These are phyloP conservation scores for Murraya koenigii DNA, from an alignment of 345 rosid species.

Conservation along the genomic window DNA sequence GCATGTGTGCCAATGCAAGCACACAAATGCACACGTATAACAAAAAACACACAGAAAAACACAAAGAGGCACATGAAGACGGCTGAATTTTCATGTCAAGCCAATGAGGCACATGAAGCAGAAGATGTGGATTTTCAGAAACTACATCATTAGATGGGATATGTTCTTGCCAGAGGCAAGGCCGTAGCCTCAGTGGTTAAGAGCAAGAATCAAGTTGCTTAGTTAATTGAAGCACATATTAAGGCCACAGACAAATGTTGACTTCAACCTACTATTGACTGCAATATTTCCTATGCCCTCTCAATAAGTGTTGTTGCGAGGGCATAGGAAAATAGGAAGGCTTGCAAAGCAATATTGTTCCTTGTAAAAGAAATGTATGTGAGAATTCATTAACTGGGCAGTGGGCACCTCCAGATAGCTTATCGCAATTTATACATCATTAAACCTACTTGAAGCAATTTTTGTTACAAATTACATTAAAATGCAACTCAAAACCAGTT, in stretches of 20 bases:
- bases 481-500: neutral
- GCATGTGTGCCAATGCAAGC: too few relatives aligned
- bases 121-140: neutral
- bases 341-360: neutral
- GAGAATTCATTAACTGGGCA: neutral
- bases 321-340: too few relatives aligned
- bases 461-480: neutral
- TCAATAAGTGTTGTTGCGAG: neutral
- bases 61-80: too few relatives aligned
- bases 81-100: neutral
- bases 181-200: neutral
- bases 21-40: too few relatives aligned
- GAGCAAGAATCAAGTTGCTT: neutral
- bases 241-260: neutral
- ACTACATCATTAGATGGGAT: neutral
- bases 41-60: too few relatives aligned
- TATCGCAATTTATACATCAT: neutral
- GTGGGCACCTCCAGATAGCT: neutral
- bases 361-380: neutral
- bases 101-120: neutral
- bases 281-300: neutral
- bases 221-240: neutral
- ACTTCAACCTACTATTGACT: neutral
- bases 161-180: neutral
- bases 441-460: neutral